A percentile compares a stretch with the other conserved stretches of the same genome.
Conservation (phyloP, 139 green algal species). For the Desmodesmus armatus region DNA sequence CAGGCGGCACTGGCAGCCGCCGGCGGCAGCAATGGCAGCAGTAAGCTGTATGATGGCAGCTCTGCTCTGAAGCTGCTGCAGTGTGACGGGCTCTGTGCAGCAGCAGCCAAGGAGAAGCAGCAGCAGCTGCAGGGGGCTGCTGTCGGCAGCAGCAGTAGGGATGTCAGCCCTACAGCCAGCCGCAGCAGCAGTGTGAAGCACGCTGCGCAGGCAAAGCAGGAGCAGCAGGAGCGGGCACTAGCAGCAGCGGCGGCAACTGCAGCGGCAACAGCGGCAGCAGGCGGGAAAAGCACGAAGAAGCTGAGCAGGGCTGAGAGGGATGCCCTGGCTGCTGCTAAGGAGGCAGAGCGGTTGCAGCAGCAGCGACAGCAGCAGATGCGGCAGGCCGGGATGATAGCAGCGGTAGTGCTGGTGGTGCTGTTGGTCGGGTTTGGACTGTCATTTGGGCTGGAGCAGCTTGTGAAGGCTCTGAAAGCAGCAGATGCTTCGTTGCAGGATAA, state of each 20-base stretch:
- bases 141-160: too few species aligned
- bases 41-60: slow-evolving; percentile 42
- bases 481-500: neutral
- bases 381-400: neutral
- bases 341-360: slow-evolving; percentile 35
- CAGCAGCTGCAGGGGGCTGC: neutral
- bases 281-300: slow-evolving; percentile 27
- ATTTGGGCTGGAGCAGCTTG: neutral
- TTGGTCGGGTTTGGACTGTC: neutral
- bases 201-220: neutral
- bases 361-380: slow-evolving; percentile 29
- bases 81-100: slow-evolving; percentile 67
- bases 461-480: neutral
- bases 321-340: slow-evolving; percentile 40
- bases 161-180: neutral
- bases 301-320: slow-evolving; percentile 51
- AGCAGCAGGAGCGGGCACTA: neutral
- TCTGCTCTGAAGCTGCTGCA: slow-evolving; percentile 65
- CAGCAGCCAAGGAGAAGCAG: slow-evolving; percentile 3
- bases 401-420: slow-evolving; percentile 30
- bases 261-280: slow-evolving; percentile 20
- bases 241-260: neutral
- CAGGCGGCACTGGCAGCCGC: slow-evolving; percentile 55
- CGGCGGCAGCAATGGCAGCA: slow-evolving; percentile 25
- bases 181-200: neutral